phyloP scores from a whole-genome alignment of 768 basidiomycete species.

The Tricholomella constricta region DNA sequence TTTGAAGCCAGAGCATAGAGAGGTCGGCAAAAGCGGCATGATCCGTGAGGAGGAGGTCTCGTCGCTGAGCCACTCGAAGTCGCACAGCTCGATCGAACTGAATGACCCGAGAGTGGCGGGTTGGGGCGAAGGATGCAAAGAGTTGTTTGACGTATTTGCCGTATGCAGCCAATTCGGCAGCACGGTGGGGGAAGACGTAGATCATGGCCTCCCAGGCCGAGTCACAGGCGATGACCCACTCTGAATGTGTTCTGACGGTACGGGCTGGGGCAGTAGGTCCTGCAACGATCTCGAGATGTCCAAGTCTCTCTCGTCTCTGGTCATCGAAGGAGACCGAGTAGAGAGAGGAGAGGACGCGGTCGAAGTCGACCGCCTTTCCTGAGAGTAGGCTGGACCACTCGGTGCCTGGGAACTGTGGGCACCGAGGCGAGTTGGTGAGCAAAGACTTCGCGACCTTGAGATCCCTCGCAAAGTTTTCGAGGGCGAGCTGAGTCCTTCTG shows the following conservation, averaged over 20 bases:
- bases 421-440: too few species aligned
- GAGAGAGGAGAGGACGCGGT: conserved; percentile 23
- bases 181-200: too few species aligned
- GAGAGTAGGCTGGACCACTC: too few species aligned
- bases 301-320: background rate
- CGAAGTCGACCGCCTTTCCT: conserved; percentile 27
- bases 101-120: conserved; percentile 28
- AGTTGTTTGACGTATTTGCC: too few species aligned
- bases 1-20: conserved; percentile 13
- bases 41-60: conserved; percentile 17
- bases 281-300: too few species aligned
- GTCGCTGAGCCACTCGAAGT: background rate
- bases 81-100: conserved; percentile 25
- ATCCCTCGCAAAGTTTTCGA: conserved; percentile 5
- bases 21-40: conserved; percentile 13
- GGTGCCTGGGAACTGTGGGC: too few species aligned
- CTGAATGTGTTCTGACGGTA: conserved; percentile 11
- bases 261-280: conserved; percentile 2
- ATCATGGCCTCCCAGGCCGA: too few species aligned
- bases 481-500: conserved; percentile 8
- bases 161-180: too few species aligned
- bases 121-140: too few species aligned
- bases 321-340: conserved; percentile 16
- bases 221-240: conserved; percentile 28
- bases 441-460: conserved; percentile 13